phyloP scores from a whole-genome alignment of 495 filamentous ascomycete genomes.

The Penicillium coprophilum region DNA sequence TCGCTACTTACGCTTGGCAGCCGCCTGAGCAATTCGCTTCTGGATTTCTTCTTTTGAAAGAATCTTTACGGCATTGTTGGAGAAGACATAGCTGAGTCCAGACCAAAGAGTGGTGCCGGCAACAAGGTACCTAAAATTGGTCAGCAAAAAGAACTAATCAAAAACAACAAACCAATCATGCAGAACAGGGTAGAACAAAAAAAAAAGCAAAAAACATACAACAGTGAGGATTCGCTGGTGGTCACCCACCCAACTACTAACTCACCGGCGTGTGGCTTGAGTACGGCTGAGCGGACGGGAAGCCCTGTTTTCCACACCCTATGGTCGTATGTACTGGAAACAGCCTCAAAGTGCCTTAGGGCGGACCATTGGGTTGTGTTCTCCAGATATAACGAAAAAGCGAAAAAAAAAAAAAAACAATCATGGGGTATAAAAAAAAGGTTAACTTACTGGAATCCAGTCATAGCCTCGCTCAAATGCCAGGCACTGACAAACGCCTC shows the following conservation, averaged over 20 bases:
- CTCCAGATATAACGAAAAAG: slow-evolving; percentile 2
- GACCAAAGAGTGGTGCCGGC: slow-evolving; percentile 83
- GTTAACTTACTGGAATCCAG: slow-evolving; percentile 67
- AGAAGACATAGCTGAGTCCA: slow-evolving; percentile 77
- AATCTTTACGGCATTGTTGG: slow-evolving; percentile 79
- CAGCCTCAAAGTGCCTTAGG: slow-evolving; percentile 11
- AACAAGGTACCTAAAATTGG: slow-evolving; percentile 57
- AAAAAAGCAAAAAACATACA: slow-evolving; percentile 34
- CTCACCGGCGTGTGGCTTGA: slow-evolving; percentile 50
- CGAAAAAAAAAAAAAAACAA: slow-evolving; percentile 1
- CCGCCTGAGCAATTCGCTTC: slow-evolving; percentile 38
- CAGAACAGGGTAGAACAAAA: slow-evolving; percentile 3
- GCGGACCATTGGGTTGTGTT: not conserved
- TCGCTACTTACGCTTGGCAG: slow-evolving; percentile 27
- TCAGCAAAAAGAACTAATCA: not conserved
- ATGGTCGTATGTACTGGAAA: slow-evolving; percentile 44
- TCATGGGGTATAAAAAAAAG: slow-evolving; percentile 4
- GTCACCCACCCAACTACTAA: slow-evolving; percentile 54
- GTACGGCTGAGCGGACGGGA: slow-evolving; percentile 51
- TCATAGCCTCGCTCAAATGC: slow-evolving; percentile 57
- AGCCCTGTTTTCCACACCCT: slow-evolving; percentile 52
- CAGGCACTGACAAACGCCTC: slow-evolving; percentile 41
- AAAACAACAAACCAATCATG: no score
- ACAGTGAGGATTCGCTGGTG: slow-evolving; percentile 51
- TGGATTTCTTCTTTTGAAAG: slow-evolving; percentile 54